These are phyloP conservation scores for Pisolithus albus DNA, from an alignment of 768 basidiomycete species.

Conservation along the genomic window DNA sequence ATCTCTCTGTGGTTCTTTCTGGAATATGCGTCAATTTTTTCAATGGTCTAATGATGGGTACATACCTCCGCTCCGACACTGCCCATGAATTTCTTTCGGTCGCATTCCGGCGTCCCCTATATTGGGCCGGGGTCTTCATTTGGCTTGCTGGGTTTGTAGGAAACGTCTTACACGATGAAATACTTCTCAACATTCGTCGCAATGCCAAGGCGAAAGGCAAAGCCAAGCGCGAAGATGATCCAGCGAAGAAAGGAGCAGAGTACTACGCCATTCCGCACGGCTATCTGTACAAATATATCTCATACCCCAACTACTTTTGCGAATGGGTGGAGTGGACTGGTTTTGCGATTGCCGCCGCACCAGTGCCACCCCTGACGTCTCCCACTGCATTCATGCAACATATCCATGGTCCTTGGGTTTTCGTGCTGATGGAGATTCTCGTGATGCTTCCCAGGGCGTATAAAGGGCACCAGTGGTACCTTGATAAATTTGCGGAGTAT, in stretches of 20 bases:
- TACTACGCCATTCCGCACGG: conserved; percentile 81
- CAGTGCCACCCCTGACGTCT: conserved; percentile 32
- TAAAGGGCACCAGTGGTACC: conserved; percentile 85
- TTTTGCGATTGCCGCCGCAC: conserved; percentile 71
- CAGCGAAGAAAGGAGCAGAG: conserved; percentile 28
- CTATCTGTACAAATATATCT: conserved; percentile 67
- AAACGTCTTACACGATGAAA: conserved; percentile 86
- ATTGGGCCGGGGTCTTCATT: conserved; percentile 56
- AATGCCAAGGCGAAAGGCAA: conserved; percentile 40
- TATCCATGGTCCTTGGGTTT: conserved; percentile 69
- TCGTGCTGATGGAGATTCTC: conserved; percentile 63
- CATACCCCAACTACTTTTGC: conserved; percentile 90
- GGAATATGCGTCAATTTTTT: conserved; percentile 61
- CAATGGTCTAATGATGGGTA: conserved; percentile 67
- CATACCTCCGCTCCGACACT: conserved; percentile 57
- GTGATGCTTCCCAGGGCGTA: conserved; percentile 79
- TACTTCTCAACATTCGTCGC: conserved; percentile 76
- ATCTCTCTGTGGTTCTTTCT: conserved; percentile 53
- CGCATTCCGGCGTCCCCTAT: conserved; percentile 33
- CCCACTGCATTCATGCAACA: conserved; percentile 39
- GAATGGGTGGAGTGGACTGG: conserved; percentile 96
- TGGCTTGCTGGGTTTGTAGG: conserved; percentile 71
- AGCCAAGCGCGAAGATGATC: conserved; percentile 21
- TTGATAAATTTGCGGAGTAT: conserved; percentile 69
- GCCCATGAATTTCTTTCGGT: conserved; percentile 38